phyloP scores from a whole-genome alignment of 371 early-diverging fungal genomes.

The Scutellospora calospora region DNA sequence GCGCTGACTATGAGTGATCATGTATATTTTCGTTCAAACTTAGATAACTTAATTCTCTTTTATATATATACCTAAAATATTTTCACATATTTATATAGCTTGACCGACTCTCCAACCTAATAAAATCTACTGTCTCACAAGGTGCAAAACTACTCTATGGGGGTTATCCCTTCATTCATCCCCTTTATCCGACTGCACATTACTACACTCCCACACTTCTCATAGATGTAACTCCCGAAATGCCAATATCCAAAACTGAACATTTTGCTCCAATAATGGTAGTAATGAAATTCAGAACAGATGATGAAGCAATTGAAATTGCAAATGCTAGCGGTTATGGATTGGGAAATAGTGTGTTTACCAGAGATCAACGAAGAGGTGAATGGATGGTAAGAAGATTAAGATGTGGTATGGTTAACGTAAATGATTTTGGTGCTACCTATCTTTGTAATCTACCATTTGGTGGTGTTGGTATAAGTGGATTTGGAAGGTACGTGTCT shows the following conservation, averaged over 20 bases:
- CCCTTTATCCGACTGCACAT: constrained; percentile 73
- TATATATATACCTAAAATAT: background rate
- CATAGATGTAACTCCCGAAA: constrained; percentile 76
- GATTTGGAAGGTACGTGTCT: constrained; percentile 74
- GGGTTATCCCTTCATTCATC: constrained; percentile 73
- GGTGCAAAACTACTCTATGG: constrained; percentile 82
- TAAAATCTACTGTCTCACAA: constrained; percentile 75
- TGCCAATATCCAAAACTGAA: constrained; percentile 81
- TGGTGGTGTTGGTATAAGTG: constrained; percentile 84
- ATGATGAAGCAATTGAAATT: constrained; percentile 76
- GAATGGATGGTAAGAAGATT: constrained; percentile 69
- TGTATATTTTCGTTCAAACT: constrained; percentile 47
- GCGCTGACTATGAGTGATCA: constrained; percentile 77
- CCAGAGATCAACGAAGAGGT: constrained; percentile 71
- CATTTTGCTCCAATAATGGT: constrained; percentile 89
- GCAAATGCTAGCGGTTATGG: constrained; percentile 81
- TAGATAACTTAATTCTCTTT: background rate
- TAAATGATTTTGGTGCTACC: constrained; percentile 89
- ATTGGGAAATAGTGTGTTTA: constrained; percentile 84
- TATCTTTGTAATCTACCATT: constrained; percentile 87
- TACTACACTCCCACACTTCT: constrained; percentile 86
- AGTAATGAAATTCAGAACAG: constrained; percentile 75
- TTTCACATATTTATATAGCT: background rate
- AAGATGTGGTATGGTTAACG: constrained; percentile 83
- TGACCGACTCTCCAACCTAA: constrained; percentile 46